Conservation (phyloP, 768 basidiomycete genomes). For the Termitomyces sp. region DNA sequence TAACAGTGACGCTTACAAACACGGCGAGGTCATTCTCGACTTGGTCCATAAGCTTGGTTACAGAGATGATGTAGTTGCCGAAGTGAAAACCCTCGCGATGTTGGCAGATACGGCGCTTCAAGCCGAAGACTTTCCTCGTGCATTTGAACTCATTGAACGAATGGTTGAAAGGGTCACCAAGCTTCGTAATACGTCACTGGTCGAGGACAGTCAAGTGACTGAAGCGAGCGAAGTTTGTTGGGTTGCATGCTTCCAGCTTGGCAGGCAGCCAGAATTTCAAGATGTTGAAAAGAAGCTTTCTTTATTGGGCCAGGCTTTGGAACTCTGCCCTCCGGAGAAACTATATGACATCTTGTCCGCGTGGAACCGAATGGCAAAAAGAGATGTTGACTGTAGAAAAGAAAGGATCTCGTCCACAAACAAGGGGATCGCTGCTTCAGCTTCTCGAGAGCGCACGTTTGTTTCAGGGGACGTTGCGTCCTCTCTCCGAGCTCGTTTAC, state of each 20-base stretch:
- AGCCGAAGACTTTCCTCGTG: conserved; percentile 71
- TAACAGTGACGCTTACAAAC: conserved; percentile 85
- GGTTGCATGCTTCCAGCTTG: conserved; percentile 86
- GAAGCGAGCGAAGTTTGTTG: conserved; percentile 83
- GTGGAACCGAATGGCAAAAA: conserved; percentile 74
- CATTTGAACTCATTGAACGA: conserved; percentile 63
- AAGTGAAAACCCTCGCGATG: conserved; percentile 85
- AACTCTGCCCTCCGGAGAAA: conserved; percentile 80
- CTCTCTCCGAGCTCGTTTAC: conserved; percentile 58
- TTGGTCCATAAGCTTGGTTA: conserved; percentile 86
- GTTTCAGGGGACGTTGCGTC: conserved; percentile 33
- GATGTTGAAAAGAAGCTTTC: conserved; percentile 63
- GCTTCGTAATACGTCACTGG: conserved; percentile 31
- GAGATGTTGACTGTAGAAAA: conserved; percentile 49
- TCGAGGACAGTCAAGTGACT: conserved; percentile 34
- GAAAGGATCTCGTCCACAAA: conserved; percentile 30
- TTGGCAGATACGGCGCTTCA: conserved; percentile 83
- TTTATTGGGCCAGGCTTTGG: conserved; percentile 76
- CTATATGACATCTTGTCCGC: conserved; percentile 70
- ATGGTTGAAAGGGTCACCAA: conserved; percentile 65
- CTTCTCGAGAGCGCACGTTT: conserved; percentile 12
- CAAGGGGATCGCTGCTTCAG: conserved; percentile 17
- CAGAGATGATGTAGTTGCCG: conserved; percentile 64
- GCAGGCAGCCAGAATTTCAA: conserved; percentile 71
- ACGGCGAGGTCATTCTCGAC: conserved; percentile 88